Percentiles rank a stretch among this genome's conserved stretches.
phyloP scores from a whole-genome alignment of 2,329 filamentous ascomycete genomes.

The Aspergillus sp. region DNA sequence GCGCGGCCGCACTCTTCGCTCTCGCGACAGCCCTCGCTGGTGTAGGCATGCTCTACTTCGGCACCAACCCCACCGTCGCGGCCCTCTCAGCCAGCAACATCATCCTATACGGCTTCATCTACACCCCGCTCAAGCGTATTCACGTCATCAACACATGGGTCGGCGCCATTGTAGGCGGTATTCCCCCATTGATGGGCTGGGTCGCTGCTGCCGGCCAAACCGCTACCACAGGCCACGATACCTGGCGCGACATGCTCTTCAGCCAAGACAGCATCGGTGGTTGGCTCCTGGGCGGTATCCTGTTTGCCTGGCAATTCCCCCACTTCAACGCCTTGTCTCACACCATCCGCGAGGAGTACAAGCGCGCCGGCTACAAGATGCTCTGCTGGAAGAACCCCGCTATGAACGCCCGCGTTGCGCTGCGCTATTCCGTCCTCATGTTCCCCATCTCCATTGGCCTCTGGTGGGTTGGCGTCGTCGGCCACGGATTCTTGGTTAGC shows the following conservation, averaged over 20 bases:
- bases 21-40: slow-evolving; percentile 70
- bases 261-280: slow-evolving; percentile 71
- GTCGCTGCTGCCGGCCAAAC: slow-evolving; percentile 88
- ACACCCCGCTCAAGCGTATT: slow-evolving; percentile 88
- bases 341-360: slow-evolving; percentile 87
- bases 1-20: slow-evolving; percentile 76
- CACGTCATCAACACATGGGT: slow-evolving; percentile 92
- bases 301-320: slow-evolving; percentile 97
- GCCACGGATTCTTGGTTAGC: slow-evolving; percentile 79
- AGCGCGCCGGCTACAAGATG: slow-evolving; percentile 67
- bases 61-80: slow-evolving; percentile 91
- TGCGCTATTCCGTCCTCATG: slow-evolving; percentile 83
- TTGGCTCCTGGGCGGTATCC: slow-evolving; percentile 80
- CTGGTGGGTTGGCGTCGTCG: slow-evolving; percentile 77
- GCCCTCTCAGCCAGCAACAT: slow-evolving; percentile 85
- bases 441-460: slow-evolving; percentile 82
- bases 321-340: slow-evolving; percentile 96
- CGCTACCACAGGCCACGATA: slow-evolving; percentile 69
- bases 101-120: slow-evolving; percentile 82
- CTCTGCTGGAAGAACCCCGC: slow-evolving; percentile 84
- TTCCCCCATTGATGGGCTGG: slow-evolving; percentile 98
- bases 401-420: slow-evolving; percentile 80
- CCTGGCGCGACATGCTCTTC: slow-evolving; percentile 76
- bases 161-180: slow-evolving; percentile 86
- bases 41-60: slow-evolving; percentile 74